Evolutionary conservation across 139 green algal genomes (phyloP).

Genomic region (Tetraselmis chui): DNA sequence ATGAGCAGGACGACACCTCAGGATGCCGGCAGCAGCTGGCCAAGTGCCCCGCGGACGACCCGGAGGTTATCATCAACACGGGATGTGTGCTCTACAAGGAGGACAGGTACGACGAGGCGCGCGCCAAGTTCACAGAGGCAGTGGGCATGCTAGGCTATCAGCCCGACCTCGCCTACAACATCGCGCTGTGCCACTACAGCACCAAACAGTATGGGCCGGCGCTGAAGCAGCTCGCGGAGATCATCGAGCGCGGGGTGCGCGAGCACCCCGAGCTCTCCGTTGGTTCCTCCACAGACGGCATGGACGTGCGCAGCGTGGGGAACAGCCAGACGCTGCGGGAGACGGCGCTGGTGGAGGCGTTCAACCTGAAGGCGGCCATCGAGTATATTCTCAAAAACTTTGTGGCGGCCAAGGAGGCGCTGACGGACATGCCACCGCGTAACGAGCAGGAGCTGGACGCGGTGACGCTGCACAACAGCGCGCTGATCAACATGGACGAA

Average conservation of each 20-base stretch:
- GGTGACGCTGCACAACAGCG: constrained; percentile 84
- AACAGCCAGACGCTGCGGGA: constrained; percentile 76
- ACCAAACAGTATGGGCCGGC: constrained; percentile 61
- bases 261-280: constrained; percentile 82
- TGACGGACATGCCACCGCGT: constrained; percentile 74
- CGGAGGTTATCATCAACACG: constrained; percentile 49
- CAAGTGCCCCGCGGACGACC: constrained; percentile 36
- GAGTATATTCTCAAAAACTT: constrained; percentile 71
- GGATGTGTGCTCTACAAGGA: constrained; percentile 77
- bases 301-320: constrained; percentile 65
- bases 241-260: constrained; percentile 73
- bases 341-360: constrained; percentile 77
- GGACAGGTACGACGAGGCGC: constrained; percentile 45
- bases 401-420: constrained; percentile 56
- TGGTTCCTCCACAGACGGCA: constrained; percentile 59
- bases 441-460: constrained; percentile 78
- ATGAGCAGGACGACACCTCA: constrained; percentile 66
- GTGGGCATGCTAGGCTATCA: constrained; percentile 33
- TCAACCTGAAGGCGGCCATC: constrained; percentile 86
- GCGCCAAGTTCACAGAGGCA: constrained; percentile 52
- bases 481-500: constrained; percentile 63
- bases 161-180: constrained; percentile 71
- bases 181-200: constrained; percentile 77
- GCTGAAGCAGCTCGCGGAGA: constrained; percentile 71
- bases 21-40: constrained; percentile 63